Percentiles rank a stretch among this genome's conserved stretches.
Conservation (phyloP, 208 protist genomes). For the Herpetomonas muscarum region DNA sequence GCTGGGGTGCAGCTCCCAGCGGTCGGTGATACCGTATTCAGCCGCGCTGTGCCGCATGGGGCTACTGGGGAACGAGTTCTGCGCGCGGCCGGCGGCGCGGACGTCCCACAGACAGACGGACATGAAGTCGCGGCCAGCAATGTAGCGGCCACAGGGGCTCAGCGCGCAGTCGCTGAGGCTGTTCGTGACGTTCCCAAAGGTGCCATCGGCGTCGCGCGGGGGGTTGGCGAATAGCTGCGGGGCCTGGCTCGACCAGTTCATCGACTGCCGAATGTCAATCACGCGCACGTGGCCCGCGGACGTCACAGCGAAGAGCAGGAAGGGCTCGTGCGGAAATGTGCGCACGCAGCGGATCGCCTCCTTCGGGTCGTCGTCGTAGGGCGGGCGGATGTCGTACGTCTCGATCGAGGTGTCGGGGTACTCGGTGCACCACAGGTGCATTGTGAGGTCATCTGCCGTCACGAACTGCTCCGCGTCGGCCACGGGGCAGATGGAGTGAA, state of each 20-base stretch:
- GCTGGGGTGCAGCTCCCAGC: slow-evolving; percentile 76
- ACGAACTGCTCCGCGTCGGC: slow-evolving; percentile 76
- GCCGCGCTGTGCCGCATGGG: slow-evolving; percentile 1
- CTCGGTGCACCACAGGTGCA: slow-evolving; percentile 87
- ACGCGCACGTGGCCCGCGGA: slow-evolving; percentile 69
- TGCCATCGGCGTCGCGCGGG: slow-evolving; percentile 34
- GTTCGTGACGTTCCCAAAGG: slow-evolving; percentile 50
- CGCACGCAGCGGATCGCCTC: slow-evolving; percentile 64
- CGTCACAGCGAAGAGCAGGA: slow-evolving; percentile 79
- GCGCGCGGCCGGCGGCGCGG: slow-evolving; percentile 29
- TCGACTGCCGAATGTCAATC: slow-evolving; percentile 72
- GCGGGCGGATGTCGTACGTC: slow-evolving; percentile 57
- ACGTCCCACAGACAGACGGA: slow-evolving; percentile 82
- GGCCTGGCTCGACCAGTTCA: slow-evolving; percentile 62
- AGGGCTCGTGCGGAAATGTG: slow-evolving; percentile 76
- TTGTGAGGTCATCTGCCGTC: slow-evolving; percentile 75
- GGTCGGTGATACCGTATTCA: slow-evolving; percentile 29
- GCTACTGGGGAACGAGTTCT: slow-evolving; percentile 19
- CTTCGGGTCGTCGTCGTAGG: slow-evolving; percentile 45
- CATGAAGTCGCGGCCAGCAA: slow-evolving; percentile 78
- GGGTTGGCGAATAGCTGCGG: slow-evolving; percentile 65
- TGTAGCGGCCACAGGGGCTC: slow-evolving; percentile 79
- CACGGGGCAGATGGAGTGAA: slow-evolving; percentile 74
- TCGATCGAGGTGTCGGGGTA: slow-evolving; percentile 84
- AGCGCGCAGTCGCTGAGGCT: slow-evolving; percentile 75